Conservation (phyloP, 1,139 yeast genomes). For the Meyerozyma sp. region DNA sequence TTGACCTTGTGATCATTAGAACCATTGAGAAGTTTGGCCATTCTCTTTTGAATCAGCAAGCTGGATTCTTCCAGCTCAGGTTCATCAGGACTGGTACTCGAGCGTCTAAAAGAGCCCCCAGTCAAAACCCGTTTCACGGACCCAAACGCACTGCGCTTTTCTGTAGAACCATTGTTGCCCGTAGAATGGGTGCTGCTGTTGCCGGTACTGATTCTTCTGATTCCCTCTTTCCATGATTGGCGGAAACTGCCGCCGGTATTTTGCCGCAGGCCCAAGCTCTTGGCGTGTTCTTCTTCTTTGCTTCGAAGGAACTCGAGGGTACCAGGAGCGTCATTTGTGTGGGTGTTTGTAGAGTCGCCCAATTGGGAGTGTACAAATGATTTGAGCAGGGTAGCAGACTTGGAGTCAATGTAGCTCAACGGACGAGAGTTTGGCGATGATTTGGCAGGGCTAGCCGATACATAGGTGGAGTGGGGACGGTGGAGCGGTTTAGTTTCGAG, state of each 20-base stretch:
- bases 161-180: conserved; percentile 14
- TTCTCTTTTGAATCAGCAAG: conserved; percentile 61
- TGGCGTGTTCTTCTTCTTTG: conserved; percentile 27
- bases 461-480: background rate
- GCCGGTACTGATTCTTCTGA: conserved; percentile 39
- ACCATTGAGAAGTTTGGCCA: conserved; percentile 51
- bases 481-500: background rate
- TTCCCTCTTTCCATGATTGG: conserved; percentile 28
- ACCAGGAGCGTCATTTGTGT: conserved; percentile 13
- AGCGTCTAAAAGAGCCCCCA: conserved; percentile 15
- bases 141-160: conserved; percentile 26
- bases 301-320: conserved; percentile 55
- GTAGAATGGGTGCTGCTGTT: conserved; percentile 22
- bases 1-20: conserved; percentile 42
- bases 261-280: conserved; percentile 13
- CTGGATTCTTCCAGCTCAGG: conserved; percentile 18
- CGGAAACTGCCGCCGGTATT: conserved; percentile 46
- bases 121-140: conserved; percentile 40
- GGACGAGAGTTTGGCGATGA: background rate
- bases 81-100: conserved; percentile 6
- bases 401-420: conserved; percentile 1
- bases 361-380: conserved; percentile 32
- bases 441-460: background rate
- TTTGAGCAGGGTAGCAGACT: conserved; percentile 26
- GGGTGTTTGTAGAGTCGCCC: conserved; percentile 17